Conservation (phyloP, 192 early-diverging fungal genomes). For the Backusella tuberculispora region DNA sequence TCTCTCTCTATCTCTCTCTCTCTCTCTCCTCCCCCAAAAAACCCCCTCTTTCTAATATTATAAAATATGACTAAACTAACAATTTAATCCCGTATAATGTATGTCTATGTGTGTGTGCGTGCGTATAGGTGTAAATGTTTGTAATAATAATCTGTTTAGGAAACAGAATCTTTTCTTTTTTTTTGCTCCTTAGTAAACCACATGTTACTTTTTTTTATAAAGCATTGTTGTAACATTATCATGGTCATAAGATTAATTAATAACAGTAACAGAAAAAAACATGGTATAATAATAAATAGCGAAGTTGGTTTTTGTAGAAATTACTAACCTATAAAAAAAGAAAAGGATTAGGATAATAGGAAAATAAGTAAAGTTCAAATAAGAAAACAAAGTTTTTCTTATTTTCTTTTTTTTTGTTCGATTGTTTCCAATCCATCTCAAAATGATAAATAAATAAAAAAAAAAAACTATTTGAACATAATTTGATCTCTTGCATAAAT, state of each 20-base stretch:
- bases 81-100: not conserved
- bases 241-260: too few relatives aligned
- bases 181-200: not conserved
- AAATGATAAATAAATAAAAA: too few relatives aligned
- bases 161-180: not conserved
- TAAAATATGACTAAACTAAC: constrained; percentile 13
- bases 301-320: too few relatives aligned
- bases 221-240: too few relatives aligned
- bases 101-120: not conserved
- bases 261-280: too few relatives aligned
- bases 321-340: too few relatives aligned
- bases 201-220: too few relatives aligned
- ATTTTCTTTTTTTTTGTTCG: not conserved
- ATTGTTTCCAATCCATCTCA: not conserved
- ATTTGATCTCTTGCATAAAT: constrained; percentile 1
- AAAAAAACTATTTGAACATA: not conserved
- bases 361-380: not conserved
- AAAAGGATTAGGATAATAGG: not conserved
- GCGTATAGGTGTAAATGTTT: too few relatives aligned
- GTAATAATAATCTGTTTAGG: too few relatives aligned
- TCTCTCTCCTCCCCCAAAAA: not conserved
- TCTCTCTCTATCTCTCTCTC: too few relatives aligned
- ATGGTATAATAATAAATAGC: too few relatives aligned
- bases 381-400: not conserved
- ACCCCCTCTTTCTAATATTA: not conserved